These are phyloP conservation scores for Lepidopterella palustris DNA, from an alignment of 495 filamentous ascomycete genomes.

Conservation along the genomic window DNA sequence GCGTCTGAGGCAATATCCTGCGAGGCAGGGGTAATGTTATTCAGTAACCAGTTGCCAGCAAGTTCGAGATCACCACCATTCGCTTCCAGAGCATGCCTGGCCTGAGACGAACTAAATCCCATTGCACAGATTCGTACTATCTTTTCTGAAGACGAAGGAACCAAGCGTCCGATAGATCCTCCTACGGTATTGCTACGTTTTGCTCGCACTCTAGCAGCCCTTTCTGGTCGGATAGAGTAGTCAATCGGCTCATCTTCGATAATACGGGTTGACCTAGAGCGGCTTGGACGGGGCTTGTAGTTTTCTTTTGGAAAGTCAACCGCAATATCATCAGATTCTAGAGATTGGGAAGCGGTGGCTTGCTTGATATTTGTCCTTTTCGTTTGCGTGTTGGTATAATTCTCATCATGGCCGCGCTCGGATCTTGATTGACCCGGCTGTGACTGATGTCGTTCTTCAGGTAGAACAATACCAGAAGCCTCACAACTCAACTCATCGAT, in stretches of 20 bases:
- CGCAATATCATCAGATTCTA: conserved; percentile 23
- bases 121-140: conserved; percentile 22
- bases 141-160: conserved; percentile 12
- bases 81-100: conserved; percentile 12
- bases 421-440: no score
- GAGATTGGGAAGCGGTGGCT: background rate
- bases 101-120: conserved; percentile 24
- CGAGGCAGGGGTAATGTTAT: background rate
- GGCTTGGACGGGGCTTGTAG: conserved; percentile 36
- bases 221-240: conserved; percentile 32
- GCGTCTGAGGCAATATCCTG: background rate
- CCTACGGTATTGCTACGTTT: conserved; percentile 29
- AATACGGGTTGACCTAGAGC: conserved; percentile 30
- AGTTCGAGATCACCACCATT: conserved; percentile 8
- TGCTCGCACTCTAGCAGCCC: conserved; percentile 18
- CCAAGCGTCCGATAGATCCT: background rate
- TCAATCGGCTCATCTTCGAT: conserved; percentile 22
- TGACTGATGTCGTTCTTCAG: no score
- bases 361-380: conserved; percentile 1
- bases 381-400: background rate
- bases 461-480: no score
- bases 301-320: conserved; percentile 32
- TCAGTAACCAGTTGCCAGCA: conserved; percentile 17
- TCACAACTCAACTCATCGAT: no score
- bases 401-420: no score